Evolutionary conservation across 2,329 filamentous ascomycete genomes (phyloP).

Genomic region (Aspergillus alliaceus): DNA sequence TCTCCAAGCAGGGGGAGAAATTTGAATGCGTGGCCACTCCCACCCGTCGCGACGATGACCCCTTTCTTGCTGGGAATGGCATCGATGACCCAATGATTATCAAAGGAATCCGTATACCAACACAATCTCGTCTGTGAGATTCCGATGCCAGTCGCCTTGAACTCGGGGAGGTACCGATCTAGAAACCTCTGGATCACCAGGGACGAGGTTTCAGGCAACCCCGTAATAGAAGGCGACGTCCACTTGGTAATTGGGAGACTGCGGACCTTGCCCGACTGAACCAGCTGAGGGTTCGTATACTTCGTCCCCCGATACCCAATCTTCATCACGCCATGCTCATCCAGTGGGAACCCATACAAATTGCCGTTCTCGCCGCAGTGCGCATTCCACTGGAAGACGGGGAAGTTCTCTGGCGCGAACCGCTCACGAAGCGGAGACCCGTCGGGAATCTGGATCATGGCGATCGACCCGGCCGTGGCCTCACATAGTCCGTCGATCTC

Average conservation of each 20-base stretch:
- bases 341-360: constrained; percentile 51
- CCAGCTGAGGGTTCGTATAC: constrained; percentile 46
- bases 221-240: constrained; percentile 18
- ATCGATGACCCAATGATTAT: constrained; percentile 57
- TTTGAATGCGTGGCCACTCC: constrained; percentile 63
- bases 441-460: constrained; percentile 45
- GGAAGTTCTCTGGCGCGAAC: constrained; percentile 47
- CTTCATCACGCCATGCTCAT: constrained; percentile 48
- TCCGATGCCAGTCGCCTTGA: constrained; percentile 35
- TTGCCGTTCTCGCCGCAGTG: constrained; percentile 41
- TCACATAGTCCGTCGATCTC: constrained; percentile 47
- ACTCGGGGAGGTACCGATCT: constrained; percentile 45
- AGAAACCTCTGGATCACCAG: constrained; percentile 36
- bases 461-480: constrained; percentile 50
- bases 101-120: constrained; percentile 59
- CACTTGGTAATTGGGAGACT: constrained; percentile 46
- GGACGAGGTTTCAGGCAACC: constrained; percentile 28
- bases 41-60: constrained; percentile 61
- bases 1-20: constrained; percentile 48
- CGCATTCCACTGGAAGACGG: constrained; percentile 44
- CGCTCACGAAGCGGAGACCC: constrained; percentile 39
- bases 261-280: constrained; percentile 38
- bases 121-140: constrained; percentile 51
- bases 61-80: constrained; percentile 52
- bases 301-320: constrained; percentile 55